A percentile compares a stretch with the other conserved stretches of the same genome.
phyloP scores from a whole-genome alignment of 2,329 filamentous ascomycete species.

The Aspergillus piperis region DNA sequence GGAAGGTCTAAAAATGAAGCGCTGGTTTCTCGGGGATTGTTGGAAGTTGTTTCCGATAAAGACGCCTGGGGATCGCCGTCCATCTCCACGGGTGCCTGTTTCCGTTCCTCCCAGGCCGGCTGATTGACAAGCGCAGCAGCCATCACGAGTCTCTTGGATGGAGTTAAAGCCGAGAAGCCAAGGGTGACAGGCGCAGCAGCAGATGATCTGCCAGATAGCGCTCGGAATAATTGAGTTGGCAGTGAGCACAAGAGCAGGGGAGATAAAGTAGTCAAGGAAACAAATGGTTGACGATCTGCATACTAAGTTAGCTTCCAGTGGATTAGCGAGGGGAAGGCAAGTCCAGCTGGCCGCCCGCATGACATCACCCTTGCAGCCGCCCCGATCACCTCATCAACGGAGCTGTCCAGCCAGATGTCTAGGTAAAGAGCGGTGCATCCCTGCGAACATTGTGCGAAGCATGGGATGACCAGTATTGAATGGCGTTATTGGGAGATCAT shows the following conservation, averaged over 20 bases:
- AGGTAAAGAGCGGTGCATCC: not conserved
- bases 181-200: not conserved
- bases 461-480: too few relatives aligned
- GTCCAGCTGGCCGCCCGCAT: slow-evolving; percentile 5
- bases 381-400: slow-evolving; percentile 2
- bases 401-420: not conserved
- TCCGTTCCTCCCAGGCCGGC: slow-evolving; percentile 12
- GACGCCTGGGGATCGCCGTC: slow-evolving; percentile 2
- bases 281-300: slow-evolving; percentile 3
- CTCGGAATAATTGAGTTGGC: not conserved
- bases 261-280: not conserved
- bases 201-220: not conserved
- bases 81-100: slow-evolving; percentile 3
- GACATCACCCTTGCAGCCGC: slow-evolving; percentile 8
- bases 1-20: slow-evolving; percentile 57
- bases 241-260: not conserved
- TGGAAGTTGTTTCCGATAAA: slow-evolving; percentile 2
- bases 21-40: not conserved
- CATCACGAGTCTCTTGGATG: slow-evolving; percentile 5
- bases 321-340: slow-evolving; percentile 5
- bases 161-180: not conserved
- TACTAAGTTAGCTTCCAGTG: slow-evolving; percentile 1
- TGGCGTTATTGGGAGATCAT: too few relatives aligned
- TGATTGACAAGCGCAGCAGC: slow-evolving; percentile 13
- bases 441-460: not conserved